Base-by-base conservation (phyloP, 192 early-diverging fungal species). In the Thamnidium elegans region DNA sequence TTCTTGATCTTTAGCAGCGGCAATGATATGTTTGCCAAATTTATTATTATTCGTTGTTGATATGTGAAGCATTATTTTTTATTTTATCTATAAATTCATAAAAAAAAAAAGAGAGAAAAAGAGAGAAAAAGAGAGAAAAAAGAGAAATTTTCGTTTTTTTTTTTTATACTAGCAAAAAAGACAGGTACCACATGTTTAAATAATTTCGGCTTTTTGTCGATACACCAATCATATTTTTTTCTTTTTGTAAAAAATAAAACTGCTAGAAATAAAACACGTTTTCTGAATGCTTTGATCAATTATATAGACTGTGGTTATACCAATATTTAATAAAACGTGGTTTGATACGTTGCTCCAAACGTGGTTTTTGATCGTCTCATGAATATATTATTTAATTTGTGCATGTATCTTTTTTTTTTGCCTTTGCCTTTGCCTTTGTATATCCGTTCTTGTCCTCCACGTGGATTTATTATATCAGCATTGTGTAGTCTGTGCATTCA, bases 1-100 rank as follows among this genome's bases (percentile, higher is more conserved):
- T 20, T 32, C 36, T 58, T 58, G 55, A 58, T 58, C 55, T 58
- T 58, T 58, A 34, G 55, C 55, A 58, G 55, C 55, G 23, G 55
- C 55, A 42, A 58, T 32, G n/a, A 58, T 58, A 42, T 58, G 31
- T 42, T 58, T 58, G 11, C 55, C 55, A 20, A 31, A 54, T 54
- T 55, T 54, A 14, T 54, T 23, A 31, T 54, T 54, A 23, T 54
- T 54, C 26, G 23, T 54, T 23, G 23, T 54, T 54, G 53, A 54
- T 30, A 54, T 31, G 7, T 54, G 53, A 54, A 54, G 53, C 53
- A 54, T 54, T 54, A 15, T 54, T 31, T 54, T 54, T 54, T 55
- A 4, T 55, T 1, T 54, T 54, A 15, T 34, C 14, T 56, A 17
- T 34, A 34, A 19, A 54, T 53, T 30, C 21, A 53, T 15, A 53